Conservation (phyloP, 371 early-diverging fungal genomes). For the Saksenaea oblongispora region DNA sequence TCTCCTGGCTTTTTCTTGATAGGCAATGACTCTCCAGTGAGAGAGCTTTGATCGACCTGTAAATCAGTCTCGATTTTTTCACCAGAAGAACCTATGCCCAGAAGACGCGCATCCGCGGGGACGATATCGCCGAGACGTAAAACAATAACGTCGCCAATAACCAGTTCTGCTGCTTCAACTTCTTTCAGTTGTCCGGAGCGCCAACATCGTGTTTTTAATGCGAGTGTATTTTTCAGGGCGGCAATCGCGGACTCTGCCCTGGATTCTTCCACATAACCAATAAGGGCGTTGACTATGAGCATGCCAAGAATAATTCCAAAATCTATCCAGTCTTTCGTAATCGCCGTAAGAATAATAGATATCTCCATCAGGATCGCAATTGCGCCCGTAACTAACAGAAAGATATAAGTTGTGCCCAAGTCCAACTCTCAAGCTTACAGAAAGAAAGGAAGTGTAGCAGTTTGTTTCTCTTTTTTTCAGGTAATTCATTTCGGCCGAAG, state of each 20-base stretch:
- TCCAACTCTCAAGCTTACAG: constrained; percentile 37
- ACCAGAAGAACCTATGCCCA: constrained; percentile 87
- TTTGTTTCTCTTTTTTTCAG: constrained; percentile 83
- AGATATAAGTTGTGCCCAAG: not conserved
- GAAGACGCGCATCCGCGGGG: constrained; percentile 89
- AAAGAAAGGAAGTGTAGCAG: constrained; percentile 87
- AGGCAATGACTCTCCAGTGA: constrained; percentile 94
- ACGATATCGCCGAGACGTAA: constrained; percentile 93
- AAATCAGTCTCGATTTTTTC: constrained; percentile 75
- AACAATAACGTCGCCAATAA: constrained; percentile 89
- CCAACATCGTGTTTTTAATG: constrained; percentile 79
- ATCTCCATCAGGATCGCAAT: constrained; percentile 88
- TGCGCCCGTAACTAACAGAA: constrained; percentile 68
- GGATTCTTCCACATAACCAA: constrained; percentile 90
- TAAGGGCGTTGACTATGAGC: constrained; percentile 85
- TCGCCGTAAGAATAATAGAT: constrained; percentile 70
- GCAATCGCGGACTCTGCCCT: constrained; percentile 90
- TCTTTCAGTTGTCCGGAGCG: constrained; percentile 81
- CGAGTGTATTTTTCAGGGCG: constrained; percentile 84
- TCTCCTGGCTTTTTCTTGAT: constrained; percentile 81
- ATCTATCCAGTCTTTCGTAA: constrained; percentile 78
- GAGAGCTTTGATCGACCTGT: constrained; percentile 92
- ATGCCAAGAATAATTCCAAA: constrained; percentile 85
- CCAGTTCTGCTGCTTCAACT: constrained; percentile 74
- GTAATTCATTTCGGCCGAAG: constrained; percentile 77